Base-by-base conservation (phyloP, 108 stramenopile genomes). In the Cyclotella atomus region DNA sequence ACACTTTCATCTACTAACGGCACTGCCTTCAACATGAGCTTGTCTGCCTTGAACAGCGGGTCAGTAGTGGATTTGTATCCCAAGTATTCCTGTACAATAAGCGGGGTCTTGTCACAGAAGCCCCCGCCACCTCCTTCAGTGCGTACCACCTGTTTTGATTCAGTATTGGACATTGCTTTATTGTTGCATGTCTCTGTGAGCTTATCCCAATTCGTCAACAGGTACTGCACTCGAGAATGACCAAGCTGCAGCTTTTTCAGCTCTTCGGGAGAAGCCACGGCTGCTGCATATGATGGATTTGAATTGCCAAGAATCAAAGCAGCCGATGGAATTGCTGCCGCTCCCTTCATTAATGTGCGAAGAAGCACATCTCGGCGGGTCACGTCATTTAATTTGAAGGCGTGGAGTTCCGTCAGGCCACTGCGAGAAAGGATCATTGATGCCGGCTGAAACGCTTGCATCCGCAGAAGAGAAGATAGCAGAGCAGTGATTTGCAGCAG, bases 91-190 rank as follows among this genome's bases (percentile, higher is more conserved):
- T 84, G 83, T 12, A 89, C 89, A 50, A 78, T 63, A 35, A 92
- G 75, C 0, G 91, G 91, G 27, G 82, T 85, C 62, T 85, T 87
- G 21, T 87, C 87, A 62, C 91, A 92, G 32, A 77, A 77, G 2
- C 77, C 87, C 12, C 87, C 83, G 2, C 89, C 89, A n/a, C 84
- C 84, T 10, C 87, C 85, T 66, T 91, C 91, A 23, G 91, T 91
- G 20, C 91, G 83, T 15, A 91, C 62, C 3, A 91, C 84, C 73
- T 91, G 91, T 34, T 85, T 89, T 24, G 49, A 21, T 60, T 89
- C 88, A 2, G 70, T 70, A 16, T 75, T 83, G 12, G 85, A 86
- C 75, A 89, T 85, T 43, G 85, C 72, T 15, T 47, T 53, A 23
- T 82, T 91, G 19, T 84, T 87, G 62, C 91, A 91, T 19, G 75